Evolutionary conservation across 768 basidiomycete species (phyloP), one percentile per base, ranked within the genome.

Genomic region (Russula earlei): DNA sequence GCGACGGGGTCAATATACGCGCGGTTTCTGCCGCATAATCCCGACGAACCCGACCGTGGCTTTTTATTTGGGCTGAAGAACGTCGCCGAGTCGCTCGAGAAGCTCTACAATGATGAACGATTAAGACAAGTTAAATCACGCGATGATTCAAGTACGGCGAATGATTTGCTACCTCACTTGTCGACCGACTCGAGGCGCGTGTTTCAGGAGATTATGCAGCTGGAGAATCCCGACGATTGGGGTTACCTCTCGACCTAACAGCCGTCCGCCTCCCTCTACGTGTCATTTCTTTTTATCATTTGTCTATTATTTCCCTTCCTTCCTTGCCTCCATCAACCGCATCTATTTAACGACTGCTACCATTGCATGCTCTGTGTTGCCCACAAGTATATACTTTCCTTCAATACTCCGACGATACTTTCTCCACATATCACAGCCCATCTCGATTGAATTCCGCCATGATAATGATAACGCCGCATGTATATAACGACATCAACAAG

Each of bases 11-110:
- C 89, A 42, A 76, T 95, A 14, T 88, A 89, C 65, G 96, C 95
- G 29, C 82, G 92, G 43, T 99, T 96, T 70, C 94, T 93, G 4
- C 95, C 95, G 1, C 92, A 91, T 67, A 88, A 90, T 61, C 84
- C 86, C 1, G 82, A 87, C 41, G 79, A 86, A 67, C 89, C 96
- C 20, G 96, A 99, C 70, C 83, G 91, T 49, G 96, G 96, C 6
- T 98, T 98, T 71, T 70, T 97, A 29, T 89, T 87, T 66, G 96
- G 96, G 4, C 70, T 99, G 69, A 85, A 84, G 74, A 91, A 78
- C 66, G 70, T 98, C 29, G 77, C 87, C 11, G 77, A 78, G 62
- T 75, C 87, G 33, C 70, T 99, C 62, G 87, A 87, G 67, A 77
- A 75, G 49, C 89, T 95, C 40, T 98, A 91, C 88, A 85, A 89